A percentile compares a stretch with the other conserved stretches of the same genome.
These are phyloP conservation scores for Mediolabrus comicus DNA, from an alignment of 108 stramenopile genomes.

Conservation along the genomic window DNA sequence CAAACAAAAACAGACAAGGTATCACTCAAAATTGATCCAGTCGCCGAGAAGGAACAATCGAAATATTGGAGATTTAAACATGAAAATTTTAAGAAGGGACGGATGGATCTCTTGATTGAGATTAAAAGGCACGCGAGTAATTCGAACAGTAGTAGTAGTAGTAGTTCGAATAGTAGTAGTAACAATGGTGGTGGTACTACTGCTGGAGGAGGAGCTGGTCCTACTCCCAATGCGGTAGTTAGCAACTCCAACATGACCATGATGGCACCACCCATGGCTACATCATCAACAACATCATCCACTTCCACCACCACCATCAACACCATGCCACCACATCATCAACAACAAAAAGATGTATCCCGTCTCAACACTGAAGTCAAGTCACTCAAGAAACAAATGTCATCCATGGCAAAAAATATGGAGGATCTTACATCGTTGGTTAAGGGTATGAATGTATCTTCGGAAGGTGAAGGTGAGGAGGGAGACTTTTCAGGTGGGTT, in stretches of 20 bases:
- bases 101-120: constrained; percentile 70
- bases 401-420: constrained; percentile 82
- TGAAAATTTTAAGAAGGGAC: constrained; percentile 69
- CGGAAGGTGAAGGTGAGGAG: constrained; percentile 38
- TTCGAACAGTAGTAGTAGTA: constrained; percentile 9
- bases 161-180: constrained; percentile 8
- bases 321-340: neutral
- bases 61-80: constrained; percentile 85
- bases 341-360: constrained; percentile 28
- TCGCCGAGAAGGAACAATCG: constrained; percentile 66
- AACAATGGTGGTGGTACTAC: constrained; percentile 5
- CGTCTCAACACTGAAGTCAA: constrained; percentile 69
- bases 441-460: constrained; percentile 50
- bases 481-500: constrained; percentile 16
- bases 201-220: too few relatives aligned
- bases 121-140: constrained; percentile 62
- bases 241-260: too few relatives aligned
- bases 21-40: constrained; percentile 66
- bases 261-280: neutral
- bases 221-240: neutral
- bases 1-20: too few relatives aligned
- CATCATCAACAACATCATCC: neutral
- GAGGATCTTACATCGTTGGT: constrained; percentile 72
- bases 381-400: constrained; percentile 63
- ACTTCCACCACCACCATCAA: neutral